These are phyloP conservation scores for Phialophora verrucosa DNA, from an alignment of 2,329 filamentous ascomycete genomes.

Conservation along the genomic window DNA sequence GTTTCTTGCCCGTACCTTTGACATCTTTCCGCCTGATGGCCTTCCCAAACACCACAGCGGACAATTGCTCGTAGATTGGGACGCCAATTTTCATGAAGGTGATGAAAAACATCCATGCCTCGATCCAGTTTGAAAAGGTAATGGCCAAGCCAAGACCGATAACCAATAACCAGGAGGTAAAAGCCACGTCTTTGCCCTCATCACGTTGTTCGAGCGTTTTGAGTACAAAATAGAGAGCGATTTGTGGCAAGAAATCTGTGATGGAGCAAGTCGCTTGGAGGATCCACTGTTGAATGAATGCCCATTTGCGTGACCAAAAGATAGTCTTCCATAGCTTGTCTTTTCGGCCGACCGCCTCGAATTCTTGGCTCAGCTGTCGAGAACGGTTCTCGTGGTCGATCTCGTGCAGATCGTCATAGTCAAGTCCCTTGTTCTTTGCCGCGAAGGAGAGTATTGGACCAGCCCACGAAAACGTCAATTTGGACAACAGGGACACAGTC, in stretches of 20 bases:
- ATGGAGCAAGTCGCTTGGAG: conserved; percentile 62
- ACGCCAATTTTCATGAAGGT: conserved; percentile 67
- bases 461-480: conserved; percentile 72
- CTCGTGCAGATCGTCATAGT: conserved; percentile 66
- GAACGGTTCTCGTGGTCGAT: conserved; percentile 63
- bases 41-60: conserved; percentile 76
- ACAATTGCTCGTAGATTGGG: conserved; percentile 71
- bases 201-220: conserved; percentile 65
- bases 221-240: conserved; percentile 70
- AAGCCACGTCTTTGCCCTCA: conserved; percentile 53
- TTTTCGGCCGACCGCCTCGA: conserved; percentile 44
- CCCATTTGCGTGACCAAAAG: conserved; percentile 61
- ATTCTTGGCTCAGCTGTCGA: conserved; percentile 58
- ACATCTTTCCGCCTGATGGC: conserved; percentile 78
- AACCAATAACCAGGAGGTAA: conserved; percentile 71
- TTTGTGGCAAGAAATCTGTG: conserved; percentile 72
- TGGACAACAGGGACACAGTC: conserved; percentile 65
- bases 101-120: conserved; percentile 71
- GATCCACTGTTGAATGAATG: conserved; percentile 64
- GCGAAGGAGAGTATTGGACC: conserved; percentile 61
- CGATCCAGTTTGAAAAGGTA: conserved; percentile 62
- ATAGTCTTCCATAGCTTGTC: conserved; percentile 66
- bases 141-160: conserved; percentile 66
- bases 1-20: conserved; percentile 61
- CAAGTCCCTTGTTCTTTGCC: conserved; percentile 63